phyloP scores from a whole-genome alignment of 2,329 filamentous ascomycete species.

The Hypoxylon sp. region DNA sequence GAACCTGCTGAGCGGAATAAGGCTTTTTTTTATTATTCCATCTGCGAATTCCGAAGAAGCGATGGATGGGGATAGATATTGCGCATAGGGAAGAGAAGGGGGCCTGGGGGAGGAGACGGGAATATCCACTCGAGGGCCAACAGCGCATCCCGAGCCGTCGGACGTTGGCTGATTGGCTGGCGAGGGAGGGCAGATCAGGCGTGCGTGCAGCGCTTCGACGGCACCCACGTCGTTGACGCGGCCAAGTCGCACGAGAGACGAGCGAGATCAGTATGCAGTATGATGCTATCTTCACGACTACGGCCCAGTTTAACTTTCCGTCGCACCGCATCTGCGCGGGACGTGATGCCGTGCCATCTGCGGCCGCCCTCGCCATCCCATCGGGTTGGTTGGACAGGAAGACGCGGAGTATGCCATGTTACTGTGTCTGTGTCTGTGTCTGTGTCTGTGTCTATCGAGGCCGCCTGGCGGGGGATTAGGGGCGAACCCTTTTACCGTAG shows the following conservation, averaged over 20 bases:
- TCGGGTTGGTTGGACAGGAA: conserved; percentile 17
- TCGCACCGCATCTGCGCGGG: conserved; percentile 23
- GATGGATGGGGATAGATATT: conserved; percentile 10
- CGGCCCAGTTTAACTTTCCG: conserved; percentile 23
- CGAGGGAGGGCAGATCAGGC: conserved; percentile 32
- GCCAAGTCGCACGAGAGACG: conserved; percentile 23
- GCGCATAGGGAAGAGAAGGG: conserved; percentile 5
- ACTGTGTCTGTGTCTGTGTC: too few relatives aligned
- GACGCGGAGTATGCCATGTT: too few relatives aligned
- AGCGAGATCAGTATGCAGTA: conserved; percentile 35
- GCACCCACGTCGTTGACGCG: conserved; percentile 33
- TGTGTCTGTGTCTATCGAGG: too few relatives aligned
- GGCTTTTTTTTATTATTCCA: conserved; percentile 25
- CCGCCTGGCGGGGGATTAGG: too few relatives aligned
- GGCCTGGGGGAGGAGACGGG: conserved; percentile 1
- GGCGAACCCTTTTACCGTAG: too few relatives aligned
- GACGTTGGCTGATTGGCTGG: conserved; percentile 26
- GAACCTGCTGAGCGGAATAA: conserved; percentile 7
- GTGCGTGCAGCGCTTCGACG: conserved; percentile 35
- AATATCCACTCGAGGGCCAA: conserved; percentile 29
- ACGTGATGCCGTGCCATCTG: conserved; percentile 23
- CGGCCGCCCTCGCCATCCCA: conserved; percentile 27
- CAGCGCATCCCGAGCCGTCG: conserved; percentile 32
- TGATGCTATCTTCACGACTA: conserved; percentile 30
- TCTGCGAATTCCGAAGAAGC: conserved; percentile 23